phyloP scores from a whole-genome alignment of 1,284 basidiomycete species.

The Chondrostereum purpureum region DNA sequence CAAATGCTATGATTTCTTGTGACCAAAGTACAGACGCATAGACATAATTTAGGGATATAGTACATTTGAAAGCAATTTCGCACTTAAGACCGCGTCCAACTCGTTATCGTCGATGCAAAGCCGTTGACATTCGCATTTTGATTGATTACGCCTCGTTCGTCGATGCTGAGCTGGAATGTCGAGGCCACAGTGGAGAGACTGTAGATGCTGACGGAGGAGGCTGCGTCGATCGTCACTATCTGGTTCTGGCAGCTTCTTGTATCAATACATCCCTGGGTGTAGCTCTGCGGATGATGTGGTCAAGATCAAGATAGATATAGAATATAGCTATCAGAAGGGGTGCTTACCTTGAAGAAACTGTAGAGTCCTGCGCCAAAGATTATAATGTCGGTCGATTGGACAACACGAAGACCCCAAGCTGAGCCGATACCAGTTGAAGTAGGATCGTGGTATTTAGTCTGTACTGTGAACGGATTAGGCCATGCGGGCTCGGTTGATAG shows the following conservation, averaged over 20 bases:
- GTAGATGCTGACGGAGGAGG: constrained; percentile 49
- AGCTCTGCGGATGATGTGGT: constrained; percentile 35
- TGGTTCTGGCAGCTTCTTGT: constrained; percentile 52
- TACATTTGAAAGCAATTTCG: too few species aligned
- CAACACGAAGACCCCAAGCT: constrained; percentile 59
- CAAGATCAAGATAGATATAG: constrained; percentile 2
- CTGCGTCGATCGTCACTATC: constrained; percentile 50
- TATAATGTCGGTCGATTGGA: constrained; percentile 50
- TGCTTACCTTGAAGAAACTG: constrained; percentile 51
- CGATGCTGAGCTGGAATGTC: constrained; percentile 54
- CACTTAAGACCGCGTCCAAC: too few species aligned
- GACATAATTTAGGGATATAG: too few species aligned
- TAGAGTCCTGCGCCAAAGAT: constrained; percentile 68
- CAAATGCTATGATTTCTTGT: too few species aligned
- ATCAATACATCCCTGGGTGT: constrained; percentile 41
- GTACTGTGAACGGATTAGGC: constrained; percentile 49
- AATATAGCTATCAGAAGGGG: too few species aligned
- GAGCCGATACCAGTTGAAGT: constrained; percentile 29
- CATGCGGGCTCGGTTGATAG: constrained; percentile 58
- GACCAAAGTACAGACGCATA: too few species aligned
- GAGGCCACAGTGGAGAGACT: constrained; percentile 57
- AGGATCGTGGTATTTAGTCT: constrained; percentile 51
- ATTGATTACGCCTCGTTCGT: constrained; percentile 41
- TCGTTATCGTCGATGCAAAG: constrained; percentile 54
- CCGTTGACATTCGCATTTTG: constrained; percentile 49